Base-by-base conservation (phyloP, 352 stramenopile species). In the Phytopythium litorale region DNA sequence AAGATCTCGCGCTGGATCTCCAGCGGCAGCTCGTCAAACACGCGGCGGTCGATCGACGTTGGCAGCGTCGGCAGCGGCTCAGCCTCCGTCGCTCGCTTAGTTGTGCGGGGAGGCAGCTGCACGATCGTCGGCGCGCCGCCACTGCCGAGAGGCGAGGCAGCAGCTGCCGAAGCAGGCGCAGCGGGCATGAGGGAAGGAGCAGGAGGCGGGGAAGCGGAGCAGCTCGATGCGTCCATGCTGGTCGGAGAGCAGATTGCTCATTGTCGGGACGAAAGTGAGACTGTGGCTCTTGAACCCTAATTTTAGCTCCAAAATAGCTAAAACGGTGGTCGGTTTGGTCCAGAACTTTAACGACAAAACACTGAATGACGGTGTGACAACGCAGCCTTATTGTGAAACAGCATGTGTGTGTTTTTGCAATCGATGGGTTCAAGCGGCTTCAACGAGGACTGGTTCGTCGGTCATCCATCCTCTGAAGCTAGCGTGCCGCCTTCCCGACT, bases 1-100 rank as follows among this genome's bases (percentile, higher is more conserved):
- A 84, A 62, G 0, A 88, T 65, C 54, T 91, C 77, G 28, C 79
- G 57, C 56, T 88, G 81, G 38, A 91, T 80, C 40, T 89, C 77
- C 7, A 28, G 37, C 2, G 79, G 81, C n/a, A 89, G 63, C 58
- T 70, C 79, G 1, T 71, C 70, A n/a, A 89, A 75, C 35, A 86
- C 68, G 21, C 70, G 68, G 1, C 71, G 68, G 67, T 91, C 79
- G 28, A 91, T 75, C 1, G 35, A 53, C 18, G 63, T 53, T 3
- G 40, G 33, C 23, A 73, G 12, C 6, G 54, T 12, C 4, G 32
- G 28, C 13, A 33, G 18, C 45, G 56, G n/a, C 11, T 37, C 7
- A 9, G 23, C 4, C 15, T 48, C 33, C 8, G 42, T 49, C 42
- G 7, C 19, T 49, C 16, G n/a, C 19, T 11, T 49, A n/a, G 37